Base-by-base conservation (phyloP, 2,329 filamentous ascomycete genomes). In the Colletotrichum simmondsii region DNA sequence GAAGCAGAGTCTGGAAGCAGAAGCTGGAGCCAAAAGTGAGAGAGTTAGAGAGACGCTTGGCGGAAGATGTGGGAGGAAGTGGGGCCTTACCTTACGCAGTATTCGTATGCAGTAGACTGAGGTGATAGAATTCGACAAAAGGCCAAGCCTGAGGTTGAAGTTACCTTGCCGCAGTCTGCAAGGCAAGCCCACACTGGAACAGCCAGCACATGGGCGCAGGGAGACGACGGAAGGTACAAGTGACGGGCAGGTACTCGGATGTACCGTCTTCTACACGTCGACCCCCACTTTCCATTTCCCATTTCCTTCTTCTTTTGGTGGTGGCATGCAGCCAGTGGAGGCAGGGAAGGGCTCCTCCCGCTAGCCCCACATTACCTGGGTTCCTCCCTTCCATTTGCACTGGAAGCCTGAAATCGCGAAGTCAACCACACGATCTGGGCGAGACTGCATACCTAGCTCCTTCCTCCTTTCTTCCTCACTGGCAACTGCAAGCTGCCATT, bases 341-440 rank as follows among this genome's bases (percentile, higher is more conserved):
- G 65, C 26, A 73, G 66, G 71, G 71, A 59, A 35, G 42, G 35
- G 46, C 28, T 65, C 35, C 56, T 72, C 66, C 65, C 60, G 71
- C 46, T 19, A 4, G 61, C 12, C 71, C 60, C 46, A 70, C 56
- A 49, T 12, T 56, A 30, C 28, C 37, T 54, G 68, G 60, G 26
- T 22, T 52, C 54, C 54, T 72, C 66, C 56, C 56, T 70, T 56
- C 46, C 54, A 66, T 32, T n/a, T 46, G 32, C 14, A 60, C 3
- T 22, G 19, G 19, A 10, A 49, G 42, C 7, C 19, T n/a, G 42
- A 19, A 42, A 16, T 42, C 32, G 3, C 32, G 11, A 35, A 35
- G 32, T 35, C 11, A 35, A 35, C 37, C 37, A 42, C 42, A 49
- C 42, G 8, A n/a, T n/a, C 42, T 49, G 42, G 42, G 42, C n/a